Percentiles rank a stretch among this genome's conserved stretches.
Evolutionary conservation across 352 stramenopile genomes (phyloP).

Genomic region (Pythium dissimile): DNA sequence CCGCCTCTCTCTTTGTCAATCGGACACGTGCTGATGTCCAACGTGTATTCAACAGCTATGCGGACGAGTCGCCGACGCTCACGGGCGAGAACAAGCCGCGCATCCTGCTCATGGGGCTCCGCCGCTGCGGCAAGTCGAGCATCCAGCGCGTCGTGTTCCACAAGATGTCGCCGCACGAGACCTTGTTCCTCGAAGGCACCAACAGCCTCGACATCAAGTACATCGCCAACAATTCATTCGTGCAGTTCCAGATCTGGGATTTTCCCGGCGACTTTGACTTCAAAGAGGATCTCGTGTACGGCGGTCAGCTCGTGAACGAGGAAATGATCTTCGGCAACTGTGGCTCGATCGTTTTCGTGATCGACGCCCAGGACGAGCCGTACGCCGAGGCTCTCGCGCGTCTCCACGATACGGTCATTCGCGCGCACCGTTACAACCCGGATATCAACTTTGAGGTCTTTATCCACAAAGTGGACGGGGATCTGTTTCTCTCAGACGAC

Average conservation of each 20-base stretch:
- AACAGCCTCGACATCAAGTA: slow-evolving; percentile 93
- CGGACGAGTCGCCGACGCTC: slow-evolving; percentile 60
- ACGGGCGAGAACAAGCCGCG: slow-evolving; percentile 90
- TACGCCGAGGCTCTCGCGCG: slow-evolving; percentile 85
- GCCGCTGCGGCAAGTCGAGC: slow-evolving; percentile 86
- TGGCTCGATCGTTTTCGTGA: slow-evolving; percentile 95
- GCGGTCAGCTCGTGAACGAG: slow-evolving; percentile 85
- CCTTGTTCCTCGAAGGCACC: slow-evolving; percentile 92
- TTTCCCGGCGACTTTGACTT: slow-evolving; percentile 96
- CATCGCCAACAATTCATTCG: slow-evolving; percentile 97
- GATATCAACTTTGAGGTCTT: slow-evolving; percentile 98
- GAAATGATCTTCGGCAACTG: slow-evolving; percentile 91
- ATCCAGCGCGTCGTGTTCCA: slow-evolving; percentile 98
- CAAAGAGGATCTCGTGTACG: slow-evolving; percentile 88
- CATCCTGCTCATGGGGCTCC: slow-evolving; percentile 97
- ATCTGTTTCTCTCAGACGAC: slow-evolving; percentile 98
- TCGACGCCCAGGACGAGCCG: slow-evolving; percentile 96
- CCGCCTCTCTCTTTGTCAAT: background rate
- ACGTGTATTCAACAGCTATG: slow-evolving; percentile 41
- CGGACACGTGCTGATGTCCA: background rate
- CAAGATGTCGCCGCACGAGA: slow-evolving; percentile 99
- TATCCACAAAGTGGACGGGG: slow-evolving; percentile 99
- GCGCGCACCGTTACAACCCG: slow-evolving; percentile 91
- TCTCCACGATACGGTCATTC: slow-evolving; percentile 86
- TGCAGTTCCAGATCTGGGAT: slow-evolving; percentile 99